Evolutionary conservation across 352 stramenopile genomes (phyloP).

Genomic region (Lagenidium giganteum): DNA sequence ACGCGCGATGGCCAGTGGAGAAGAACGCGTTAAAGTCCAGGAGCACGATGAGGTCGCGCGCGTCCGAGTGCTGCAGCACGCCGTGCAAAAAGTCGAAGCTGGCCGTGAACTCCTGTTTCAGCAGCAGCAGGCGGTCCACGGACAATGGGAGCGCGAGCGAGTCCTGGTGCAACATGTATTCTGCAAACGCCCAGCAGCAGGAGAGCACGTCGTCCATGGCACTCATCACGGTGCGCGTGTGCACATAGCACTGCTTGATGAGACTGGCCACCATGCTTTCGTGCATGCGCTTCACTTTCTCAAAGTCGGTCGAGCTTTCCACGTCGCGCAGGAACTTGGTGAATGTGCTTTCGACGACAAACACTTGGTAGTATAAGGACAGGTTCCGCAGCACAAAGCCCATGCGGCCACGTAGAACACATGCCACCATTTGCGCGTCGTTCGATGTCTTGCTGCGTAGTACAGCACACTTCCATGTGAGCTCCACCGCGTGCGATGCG

Average conservation of each 20-base stretch:
- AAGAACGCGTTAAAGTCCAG: slow-evolving; percentile 75
- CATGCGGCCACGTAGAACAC: slow-evolving; percentile 56
- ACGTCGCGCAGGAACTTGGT: slow-evolving; percentile 51
- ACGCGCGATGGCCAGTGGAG: slow-evolving; percentile 17
- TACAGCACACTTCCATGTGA: slow-evolving; percentile 48
- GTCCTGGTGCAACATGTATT: slow-evolving; percentile 53
- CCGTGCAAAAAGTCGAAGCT: slow-evolving; percentile 61
- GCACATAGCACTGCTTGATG: slow-evolving; percentile 66
- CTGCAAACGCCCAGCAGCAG: slow-evolving; percentile 69
- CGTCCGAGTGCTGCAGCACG: slow-evolving; percentile 54
- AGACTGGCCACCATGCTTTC: slow-evolving; percentile 61
- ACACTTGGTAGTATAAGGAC: slow-evolving; percentile 72
- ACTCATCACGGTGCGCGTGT: slow-evolving; percentile 50
- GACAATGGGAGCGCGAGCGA: slow-evolving; percentile 11
- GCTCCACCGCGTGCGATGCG: slow-evolving; percentile 53
- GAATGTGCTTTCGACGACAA: slow-evolving; percentile 67
- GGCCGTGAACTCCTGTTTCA: slow-evolving; percentile 48
- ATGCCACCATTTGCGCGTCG: slow-evolving; percentile 3
- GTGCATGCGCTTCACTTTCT: slow-evolving; percentile 63
- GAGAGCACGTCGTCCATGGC: slow-evolving; percentile 55
- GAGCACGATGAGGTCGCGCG: slow-evolving; percentile 65
- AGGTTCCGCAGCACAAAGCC: slow-evolving; percentile 72
- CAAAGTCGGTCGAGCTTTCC: slow-evolving; percentile 45
- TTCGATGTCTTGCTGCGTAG: slow-evolving; percentile 23
- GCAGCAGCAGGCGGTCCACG: slow-evolving; percentile 23